These are phyloP conservation scores for Schwanniomyces occidentalis DNA, from an alignment of 805 yeast species.

Conservation along the genomic window DNA sequence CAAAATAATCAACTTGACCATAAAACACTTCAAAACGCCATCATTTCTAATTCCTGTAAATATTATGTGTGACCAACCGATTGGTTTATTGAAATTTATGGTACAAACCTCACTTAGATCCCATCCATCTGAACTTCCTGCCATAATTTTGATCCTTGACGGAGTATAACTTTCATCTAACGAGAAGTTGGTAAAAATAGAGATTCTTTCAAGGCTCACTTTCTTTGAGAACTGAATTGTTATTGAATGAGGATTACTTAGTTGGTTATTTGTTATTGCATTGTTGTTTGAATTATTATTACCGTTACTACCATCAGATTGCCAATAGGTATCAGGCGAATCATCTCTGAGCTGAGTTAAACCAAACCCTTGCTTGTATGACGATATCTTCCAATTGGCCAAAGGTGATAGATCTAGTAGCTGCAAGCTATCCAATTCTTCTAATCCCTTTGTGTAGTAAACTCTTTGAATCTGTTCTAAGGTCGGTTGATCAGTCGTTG, in stretches of 20 bases:
- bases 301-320: slow-evolving; percentile 75
- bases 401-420: slow-evolving; percentile 74
- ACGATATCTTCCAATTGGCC: slow-evolving; percentile 84
- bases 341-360: slow-evolving; percentile 72
- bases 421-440: slow-evolving; percentile 56
- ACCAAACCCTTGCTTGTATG: slow-evolving; percentile 71
- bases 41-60: slow-evolving; percentile 56
- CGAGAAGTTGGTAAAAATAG: slow-evolving; percentile 67
- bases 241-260: slow-evolving; percentile 76
- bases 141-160: slow-evolving; percentile 56
- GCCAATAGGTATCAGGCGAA: slow-evolving; percentile 80
- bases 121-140: slow-evolving; percentile 76
- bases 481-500: slow-evolving; percentile 31
- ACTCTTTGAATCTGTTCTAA: slow-evolving; percentile 42
- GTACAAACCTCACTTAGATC: slow-evolving; percentile 68
- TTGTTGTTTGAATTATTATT: slow-evolving; percentile 17
- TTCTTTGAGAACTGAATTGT: slow-evolving; percentile 78
- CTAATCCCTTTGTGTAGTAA: slow-evolving; percentile 47
- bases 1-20: slow-evolving; percentile 59
- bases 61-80: slow-evolving; percentile 74
- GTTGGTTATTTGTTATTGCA: slow-evolving; percentile 30
- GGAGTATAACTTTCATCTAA: slow-evolving; percentile 96
- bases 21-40: slow-evolving; percentile 63
- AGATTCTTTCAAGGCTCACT: slow-evolving; percentile 66
- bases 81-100: slow-evolving; percentile 60